Evolutionary conservation across 139 green algal species (phyloP).

Genomic region (Coccomyxa sp.): DNA sequence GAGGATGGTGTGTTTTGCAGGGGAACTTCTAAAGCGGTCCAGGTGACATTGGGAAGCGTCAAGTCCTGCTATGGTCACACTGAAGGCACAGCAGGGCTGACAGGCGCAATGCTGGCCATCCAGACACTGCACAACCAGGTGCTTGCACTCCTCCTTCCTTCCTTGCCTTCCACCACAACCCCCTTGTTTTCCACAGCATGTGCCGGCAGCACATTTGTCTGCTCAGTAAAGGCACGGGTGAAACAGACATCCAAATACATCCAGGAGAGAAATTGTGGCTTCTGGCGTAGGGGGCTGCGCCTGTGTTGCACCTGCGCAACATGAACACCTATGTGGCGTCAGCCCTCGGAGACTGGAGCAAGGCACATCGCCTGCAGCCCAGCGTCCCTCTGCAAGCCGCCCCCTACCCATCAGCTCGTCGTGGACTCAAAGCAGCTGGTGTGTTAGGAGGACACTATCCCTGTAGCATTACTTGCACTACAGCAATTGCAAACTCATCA

Average conservation of each 20-base stretch:
- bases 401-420: background rate
- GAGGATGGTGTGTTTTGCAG: background rate
- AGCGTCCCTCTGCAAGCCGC: conserved; percentile 11
- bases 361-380: background rate
- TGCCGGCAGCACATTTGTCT: no score
- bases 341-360: conserved; percentile 5
- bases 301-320: conserved; percentile 25
- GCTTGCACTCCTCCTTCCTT: background rate
- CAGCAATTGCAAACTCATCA: background rate
- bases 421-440: background rate
- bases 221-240: no score
- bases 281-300: conserved; percentile 5
- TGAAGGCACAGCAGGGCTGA: conserved; percentile 47
- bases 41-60: conserved; percentile 42
- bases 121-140: conserved; percentile 8
- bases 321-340: conserved; percentile 37
- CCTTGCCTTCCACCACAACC: no score
- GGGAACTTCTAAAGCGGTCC: background rate
- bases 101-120: conserved; percentile 28
- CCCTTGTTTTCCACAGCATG: no score
- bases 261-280: background rate
- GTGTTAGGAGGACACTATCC: background rate
- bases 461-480: background rate
- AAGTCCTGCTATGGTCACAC: conserved; percentile 73
- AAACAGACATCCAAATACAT: background rate